phyloP scores from a whole-genome alignment of 148 eudicot genomes.

The Hydrangea macrophylla region DNA sequence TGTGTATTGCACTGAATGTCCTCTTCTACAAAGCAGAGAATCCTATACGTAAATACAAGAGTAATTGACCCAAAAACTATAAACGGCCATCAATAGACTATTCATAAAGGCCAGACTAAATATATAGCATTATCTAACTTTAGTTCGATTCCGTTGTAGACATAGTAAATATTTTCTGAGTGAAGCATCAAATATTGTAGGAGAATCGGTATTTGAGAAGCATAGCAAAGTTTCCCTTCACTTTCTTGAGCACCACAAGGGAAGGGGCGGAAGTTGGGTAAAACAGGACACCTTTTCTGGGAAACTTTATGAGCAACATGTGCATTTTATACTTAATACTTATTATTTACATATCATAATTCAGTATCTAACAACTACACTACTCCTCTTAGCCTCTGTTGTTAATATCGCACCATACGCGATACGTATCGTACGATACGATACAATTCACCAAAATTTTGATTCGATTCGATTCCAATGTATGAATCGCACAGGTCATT shows the following conservation, averaged over 20 bases:
- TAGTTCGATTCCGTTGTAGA: neutral
- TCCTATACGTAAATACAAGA: neutral
- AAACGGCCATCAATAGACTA: neutral
- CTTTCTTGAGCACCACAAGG: too few relatives aligned
- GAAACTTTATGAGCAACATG: neutral
- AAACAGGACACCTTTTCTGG: neutral
- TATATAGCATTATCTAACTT: neutral
- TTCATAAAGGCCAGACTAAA: neutral
- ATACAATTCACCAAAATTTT: too few relatives aligned
- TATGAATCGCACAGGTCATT: too few relatives aligned
- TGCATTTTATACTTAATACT: neutral
- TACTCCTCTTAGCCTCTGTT: neutral
- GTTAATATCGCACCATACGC: too few relatives aligned
- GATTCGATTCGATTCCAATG: too few relatives aligned
- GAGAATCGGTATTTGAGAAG: neutral
- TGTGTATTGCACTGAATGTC: slow-evolving; percentile 10
- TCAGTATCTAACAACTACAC: neutral
- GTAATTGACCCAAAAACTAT: neutral
- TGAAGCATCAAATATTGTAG: neutral
- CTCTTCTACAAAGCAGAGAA: neutral
- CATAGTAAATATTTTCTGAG: neutral
- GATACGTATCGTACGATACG: too few relatives aligned
- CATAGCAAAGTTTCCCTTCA: too few relatives aligned
- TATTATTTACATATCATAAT: neutral
- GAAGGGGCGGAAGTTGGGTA: too few relatives aligned